Base-by-base conservation (phyloP, 2,329 filamentous ascomycete species). In the Diplodia intermedia region DNA sequence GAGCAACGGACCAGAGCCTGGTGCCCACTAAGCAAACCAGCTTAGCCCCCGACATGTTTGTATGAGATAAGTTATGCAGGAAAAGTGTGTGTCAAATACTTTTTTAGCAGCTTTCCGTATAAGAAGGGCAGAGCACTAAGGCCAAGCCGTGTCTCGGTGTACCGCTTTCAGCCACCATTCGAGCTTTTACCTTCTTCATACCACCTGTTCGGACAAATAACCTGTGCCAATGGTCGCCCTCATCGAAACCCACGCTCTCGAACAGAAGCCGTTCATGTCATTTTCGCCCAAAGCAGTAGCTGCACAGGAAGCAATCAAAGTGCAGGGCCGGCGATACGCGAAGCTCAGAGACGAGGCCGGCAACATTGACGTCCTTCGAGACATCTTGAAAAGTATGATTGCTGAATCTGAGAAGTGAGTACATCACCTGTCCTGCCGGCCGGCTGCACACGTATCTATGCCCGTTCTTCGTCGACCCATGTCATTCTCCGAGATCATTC, bases 121-220 rank as follows among this genome's bases (percentile, higher is more conserved):
- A 63, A 63, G 60, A 63, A 63, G 60, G 47, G 47, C 60, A 20
- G 50, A 63, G 60, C 60, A 63, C 60, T 63, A 29, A 63, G 47
- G 60, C 60, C 60, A 63, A 52, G 60, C 43, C 23, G n/a, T 33
- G 60, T 52, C 60, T 63, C 47, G 60, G 53, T 47, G 47, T 29
- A 63, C 50, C 60, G 47, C 29, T 52, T 33, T 20, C 8, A 38
- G 20, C 47, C 47, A 52, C 14, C 47, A 14, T 33, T 18, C 26
- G n/a, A 49, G 49, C 38, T 18, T n/a, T 47, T 9, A 11, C 26
- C 40, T 61, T 52, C 31, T 38, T 5, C 47, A 7, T 63, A 53
- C 60, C 60, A 33, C 47, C 26, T n/a, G 15, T 36, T 33, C 36
- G 9, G 43, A 47, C 50, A 63, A 29, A 18, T 18, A 47, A 7